Evolutionary conservation across 179 eudicot genomes (phyloP).

Genomic region (Dionaea muscipula): DNA sequence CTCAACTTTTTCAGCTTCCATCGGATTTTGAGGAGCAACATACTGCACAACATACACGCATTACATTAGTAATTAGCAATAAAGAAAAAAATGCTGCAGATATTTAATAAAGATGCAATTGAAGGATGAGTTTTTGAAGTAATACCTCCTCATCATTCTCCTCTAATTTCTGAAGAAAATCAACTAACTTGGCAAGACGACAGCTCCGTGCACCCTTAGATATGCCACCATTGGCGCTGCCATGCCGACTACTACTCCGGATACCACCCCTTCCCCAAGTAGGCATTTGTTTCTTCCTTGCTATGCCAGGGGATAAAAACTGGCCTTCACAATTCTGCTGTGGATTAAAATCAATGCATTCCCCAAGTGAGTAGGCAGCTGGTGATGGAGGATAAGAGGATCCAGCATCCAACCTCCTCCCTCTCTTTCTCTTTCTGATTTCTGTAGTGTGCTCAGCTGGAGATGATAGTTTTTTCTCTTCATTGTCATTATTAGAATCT

Average conservation of each 20-base stretch:
- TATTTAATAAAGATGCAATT: too few species aligned
- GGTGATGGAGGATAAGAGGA: slow-evolving; percentile 24
- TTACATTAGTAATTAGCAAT: too few species aligned
- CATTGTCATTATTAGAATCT: slow-evolving; percentile 27
- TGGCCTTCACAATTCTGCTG: slow-evolving; percentile 24
- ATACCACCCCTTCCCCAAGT: slow-evolving; percentile 44
- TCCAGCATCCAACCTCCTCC: slow-evolving; percentile 22
- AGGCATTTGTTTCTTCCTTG: slow-evolving; percentile 22
- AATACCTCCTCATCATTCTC: slow-evolving; percentile 39
- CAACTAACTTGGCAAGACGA: slow-evolving; percentile 39
- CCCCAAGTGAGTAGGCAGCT: slow-evolving; percentile 26
- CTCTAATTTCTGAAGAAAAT: slow-evolving; percentile 26
- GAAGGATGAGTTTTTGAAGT: too few species aligned
- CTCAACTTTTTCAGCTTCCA: slow-evolving; percentile 23
- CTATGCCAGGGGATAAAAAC: slow-evolving; percentile 19
- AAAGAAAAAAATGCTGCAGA: too few species aligned
- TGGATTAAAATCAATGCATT: slow-evolving; percentile 24
- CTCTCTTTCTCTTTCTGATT: slow-evolving; percentile 26
- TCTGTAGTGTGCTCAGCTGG: slow-evolving; percentile 34
- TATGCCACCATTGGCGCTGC: slow-evolving; percentile 19
- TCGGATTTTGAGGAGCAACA: slow-evolving; percentile 23
- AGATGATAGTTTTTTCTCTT: slow-evolving; percentile 33
- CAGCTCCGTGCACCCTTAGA: slow-evolving; percentile 13
- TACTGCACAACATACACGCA: too few species aligned
- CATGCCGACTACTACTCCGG: slow-evolving; percentile 34